Percentiles rank a stretch among this genome's conserved stretches.
These are phyloP conservation scores for Yarrowia osloensis DNA, from an alignment of 805 yeast genomes.

Conservation along the genomic window DNA sequence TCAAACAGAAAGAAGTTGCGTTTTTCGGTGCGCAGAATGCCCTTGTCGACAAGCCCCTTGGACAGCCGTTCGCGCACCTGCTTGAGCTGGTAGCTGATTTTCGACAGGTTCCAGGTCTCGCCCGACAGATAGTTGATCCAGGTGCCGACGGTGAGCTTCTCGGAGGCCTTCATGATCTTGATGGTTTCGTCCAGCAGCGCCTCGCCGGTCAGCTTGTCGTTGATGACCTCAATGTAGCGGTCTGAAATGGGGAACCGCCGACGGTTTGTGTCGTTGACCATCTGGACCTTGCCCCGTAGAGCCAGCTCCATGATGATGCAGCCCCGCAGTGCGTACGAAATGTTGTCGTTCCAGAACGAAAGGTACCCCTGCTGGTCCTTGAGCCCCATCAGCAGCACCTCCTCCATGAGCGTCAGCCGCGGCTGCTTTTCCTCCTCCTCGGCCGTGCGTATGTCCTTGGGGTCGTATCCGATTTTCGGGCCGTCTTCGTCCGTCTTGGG, in stretches of 20 bases:
- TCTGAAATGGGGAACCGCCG: conserved; percentile 86
- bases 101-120: conserved; percentile 96
- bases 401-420: conserved; percentile 90
- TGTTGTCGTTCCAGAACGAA: conserved; percentile 97
- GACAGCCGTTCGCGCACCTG: conserved; percentile 96
- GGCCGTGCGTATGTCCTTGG: conserved; percentile 57
- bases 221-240: conserved; percentile 82
- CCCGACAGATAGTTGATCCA: conserved; percentile 94
- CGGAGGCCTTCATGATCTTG: conserved; percentile 83
- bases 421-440: conserved; percentile 58
- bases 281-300: conserved; percentile 80
- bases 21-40: conserved; percentile 91
- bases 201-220: conserved; percentile 88
- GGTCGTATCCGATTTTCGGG: conserved; percentile 80
- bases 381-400: conserved; percentile 86
- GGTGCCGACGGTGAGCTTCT: conserved; percentile 73
- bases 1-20: conserved; percentile 92
- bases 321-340: conserved; percentile 93
- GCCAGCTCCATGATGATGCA: conserved; percentile 91
- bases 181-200: conserved; percentile 91
- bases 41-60: conserved; percentile 96
- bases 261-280: conserved; percentile 90
- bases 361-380: conserved; percentile 95
- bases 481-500: conserved; percentile 41
- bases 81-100: conserved; percentile 90